Percentiles rank a stretch among this genome's conserved stretches.
Evolutionary conservation across 805 yeast genomes (phyloP).

Genomic region (Wickerhamiella sergipiensis): DNA sequence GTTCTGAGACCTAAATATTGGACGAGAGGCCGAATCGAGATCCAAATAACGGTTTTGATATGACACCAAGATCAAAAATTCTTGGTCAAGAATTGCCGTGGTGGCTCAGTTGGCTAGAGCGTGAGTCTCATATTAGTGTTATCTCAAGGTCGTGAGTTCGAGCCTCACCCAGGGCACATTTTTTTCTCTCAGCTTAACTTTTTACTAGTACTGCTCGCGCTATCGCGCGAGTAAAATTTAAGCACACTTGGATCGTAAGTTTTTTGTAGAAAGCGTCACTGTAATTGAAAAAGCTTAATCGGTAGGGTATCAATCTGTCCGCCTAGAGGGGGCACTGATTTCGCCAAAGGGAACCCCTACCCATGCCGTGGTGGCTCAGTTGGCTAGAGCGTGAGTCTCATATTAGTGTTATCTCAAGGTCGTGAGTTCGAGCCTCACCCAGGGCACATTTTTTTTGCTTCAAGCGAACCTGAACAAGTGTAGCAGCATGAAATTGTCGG

Average conservation of each 20-base stretch:
- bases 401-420: conserved; percentile 7
- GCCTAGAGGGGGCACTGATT: neutral
- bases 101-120: conserved; percentile 7
- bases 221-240: no score
- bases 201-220: no score
- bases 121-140: conserved; percentile 5
- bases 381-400: conserved; percentile 7
- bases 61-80: neutral
- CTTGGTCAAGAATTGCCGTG: neutral
- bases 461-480: no score
- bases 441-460: conserved; percentile 5
- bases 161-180: conserved; percentile 8
- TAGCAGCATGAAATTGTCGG: no score
- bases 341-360: neutral
- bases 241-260: no score
- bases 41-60: neutral
- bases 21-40: no score
- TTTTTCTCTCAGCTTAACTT: neutral
- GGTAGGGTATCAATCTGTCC: neutral
- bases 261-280: no score
- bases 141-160: conserved; percentile 11
- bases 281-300: no score
- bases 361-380: conserved; percentile 5
- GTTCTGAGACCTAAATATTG: no score
- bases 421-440: conserved; percentile 10